These are phyloP conservation scores for Hyaloscypha finlandica DNA, from an alignment of 495 filamentous ascomycete species.

Conservation along the genomic window DNA sequence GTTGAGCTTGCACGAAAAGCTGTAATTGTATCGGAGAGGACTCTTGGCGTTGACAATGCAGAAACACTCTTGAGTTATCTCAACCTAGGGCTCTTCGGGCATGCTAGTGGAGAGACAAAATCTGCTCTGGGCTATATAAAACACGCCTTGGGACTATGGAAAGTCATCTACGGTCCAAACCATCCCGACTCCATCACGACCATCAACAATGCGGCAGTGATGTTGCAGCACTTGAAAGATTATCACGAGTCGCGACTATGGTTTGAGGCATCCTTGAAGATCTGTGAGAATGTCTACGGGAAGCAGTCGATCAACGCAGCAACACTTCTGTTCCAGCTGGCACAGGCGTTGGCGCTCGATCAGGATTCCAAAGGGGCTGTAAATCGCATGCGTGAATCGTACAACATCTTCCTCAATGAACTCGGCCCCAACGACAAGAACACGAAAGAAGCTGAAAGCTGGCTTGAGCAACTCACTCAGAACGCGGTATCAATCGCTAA, in stretches of 20 bases:
- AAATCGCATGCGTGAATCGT: slow-evolving; percentile 88
- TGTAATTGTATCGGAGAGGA: slow-evolving; percentile 93
- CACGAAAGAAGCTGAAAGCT: slow-evolving; percentile 90
- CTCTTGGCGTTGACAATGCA: slow-evolving; percentile 87
- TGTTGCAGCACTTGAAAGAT: slow-evolving; percentile 91
- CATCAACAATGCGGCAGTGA: slow-evolving; percentile 97
- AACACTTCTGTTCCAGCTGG: slow-evolving; percentile 95
- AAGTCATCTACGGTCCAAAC: slow-evolving; percentile 88
- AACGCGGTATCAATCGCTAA: slow-evolving; percentile 93
- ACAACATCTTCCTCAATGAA: slow-evolving; percentile 86
- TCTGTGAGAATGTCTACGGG: slow-evolving; percentile 87
- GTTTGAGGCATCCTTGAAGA: slow-evolving; percentile 89
- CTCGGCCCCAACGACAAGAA: slow-evolving; percentile 89
- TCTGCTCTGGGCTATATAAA: slow-evolving; percentile 80
- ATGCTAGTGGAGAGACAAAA: slow-evolving; percentile 85
- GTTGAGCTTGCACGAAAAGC: slow-evolving; percentile 96
- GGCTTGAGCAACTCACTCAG: slow-evolving; percentile 94
- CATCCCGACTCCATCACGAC: slow-evolving; percentile 99
- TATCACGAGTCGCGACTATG: slow-evolving; percentile 91
- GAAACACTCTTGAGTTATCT: slow-evolving; percentile 95
- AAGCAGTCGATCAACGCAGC: slow-evolving; percentile 87
- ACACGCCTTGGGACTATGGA: slow-evolving; percentile 94
- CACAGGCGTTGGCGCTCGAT: slow-evolving; percentile 90
- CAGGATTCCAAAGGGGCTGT: slow-evolving; percentile 90
- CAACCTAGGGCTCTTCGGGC: slow-evolving; percentile 93